Evolutionary conservation across 129 eudicot species (phyloP).

Genomic region (Sambucus nigra): DNA sequence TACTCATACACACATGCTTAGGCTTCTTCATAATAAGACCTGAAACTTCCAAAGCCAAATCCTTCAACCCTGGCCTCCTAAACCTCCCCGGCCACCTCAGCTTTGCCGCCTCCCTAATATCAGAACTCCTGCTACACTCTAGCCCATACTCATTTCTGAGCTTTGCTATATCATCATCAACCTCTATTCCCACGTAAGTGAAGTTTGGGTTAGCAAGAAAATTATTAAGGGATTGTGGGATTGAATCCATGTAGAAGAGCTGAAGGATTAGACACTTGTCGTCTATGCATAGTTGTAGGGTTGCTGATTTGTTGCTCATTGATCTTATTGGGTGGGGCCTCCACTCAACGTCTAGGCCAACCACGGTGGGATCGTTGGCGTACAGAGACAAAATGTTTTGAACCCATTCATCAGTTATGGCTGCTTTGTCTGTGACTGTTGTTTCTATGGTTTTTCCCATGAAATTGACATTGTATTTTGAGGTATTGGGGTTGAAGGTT

Average conservation of each 20-base stretch:
- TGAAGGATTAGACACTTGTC: conserved; percentile 54
- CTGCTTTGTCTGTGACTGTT: conserved; percentile 41
- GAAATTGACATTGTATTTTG: conserved; percentile 33
- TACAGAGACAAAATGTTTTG: conserved; percentile 11
- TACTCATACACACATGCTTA: no score
- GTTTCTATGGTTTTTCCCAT: conserved; percentile 40
- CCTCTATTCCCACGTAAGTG: conserved; percentile 60
- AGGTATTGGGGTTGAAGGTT: conserved; percentile 21
- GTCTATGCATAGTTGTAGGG: conserved; percentile 52
- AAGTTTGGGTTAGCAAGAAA: conserved; percentile 33
- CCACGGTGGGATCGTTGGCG: conserved; percentile 18
- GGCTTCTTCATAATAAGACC: no score
- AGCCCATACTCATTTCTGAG: conserved; percentile 54
- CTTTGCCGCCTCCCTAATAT: conserved; percentile 36
- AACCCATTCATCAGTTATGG: conserved; percentile 28
- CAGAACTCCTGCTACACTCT: conserved; percentile 22
- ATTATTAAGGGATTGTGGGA: conserved; percentile 42
- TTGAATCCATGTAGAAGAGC: conserved; percentile 46
- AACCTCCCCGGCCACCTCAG: conserved; percentile 46
- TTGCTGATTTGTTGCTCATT: conserved; percentile 60
- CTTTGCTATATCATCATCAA: conserved; percentile 37
- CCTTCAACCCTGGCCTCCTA: conserved; percentile 50
- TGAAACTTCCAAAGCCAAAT: conserved; percentile 39
- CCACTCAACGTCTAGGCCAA: conserved; percentile 68
- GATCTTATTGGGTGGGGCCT: conserved; percentile 18